Base-by-base conservation (phyloP, 495 filamentous ascomycete genomes). In the Evansstolkia leycettana region DNA sequence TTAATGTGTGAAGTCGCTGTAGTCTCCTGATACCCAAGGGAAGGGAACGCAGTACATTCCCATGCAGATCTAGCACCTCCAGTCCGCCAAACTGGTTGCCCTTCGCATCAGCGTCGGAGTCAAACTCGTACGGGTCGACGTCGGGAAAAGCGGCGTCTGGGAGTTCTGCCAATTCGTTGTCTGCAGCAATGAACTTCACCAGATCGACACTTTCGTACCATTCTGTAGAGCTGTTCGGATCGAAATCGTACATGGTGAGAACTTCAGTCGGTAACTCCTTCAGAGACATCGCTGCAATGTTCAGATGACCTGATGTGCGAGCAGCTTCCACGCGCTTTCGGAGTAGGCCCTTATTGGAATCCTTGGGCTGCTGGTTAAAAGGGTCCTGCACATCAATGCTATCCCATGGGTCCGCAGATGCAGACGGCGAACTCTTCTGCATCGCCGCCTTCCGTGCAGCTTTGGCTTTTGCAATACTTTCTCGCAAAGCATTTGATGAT, bases 191-290 rank as follows among this genome's bases (percentile, higher is more conserved):
- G 32, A 99, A 74, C 36, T 81, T 77, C 7, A 79, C 78, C n/a
- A 99, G 63, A 52, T 96, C 92, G 10, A 99, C 87, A 36, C 80
- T 80, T 57, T 96, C 89, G 18, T 86, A 88, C 90, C 90, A 98
- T 28, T 80, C 70, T 1, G 58, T 49, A 26, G 69, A 51, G 2
- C 64, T 63, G 25, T 80, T 72, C 5, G 82, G 62, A 39, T 80
- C 78, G 25, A 69, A 68, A 30, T 75, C 70, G 50, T 95, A 98
- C 90, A 99, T 96, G 13, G 75, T 75, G 61, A 93, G 57, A 2
- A 96, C 84, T 45, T 89, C 85, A 0, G 69, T 55, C 1, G 90
- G 92, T 7, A 99, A 80, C 38, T 82, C 70, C 36, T 69, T 78
- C 28, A 99, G 57, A 8, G 77, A 76, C 71, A 96, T 72, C 1